Evolutionary conservation across 441 rosid genomes (phyloP).

Genomic region (Pelargonium exstipulatum): DNA sequence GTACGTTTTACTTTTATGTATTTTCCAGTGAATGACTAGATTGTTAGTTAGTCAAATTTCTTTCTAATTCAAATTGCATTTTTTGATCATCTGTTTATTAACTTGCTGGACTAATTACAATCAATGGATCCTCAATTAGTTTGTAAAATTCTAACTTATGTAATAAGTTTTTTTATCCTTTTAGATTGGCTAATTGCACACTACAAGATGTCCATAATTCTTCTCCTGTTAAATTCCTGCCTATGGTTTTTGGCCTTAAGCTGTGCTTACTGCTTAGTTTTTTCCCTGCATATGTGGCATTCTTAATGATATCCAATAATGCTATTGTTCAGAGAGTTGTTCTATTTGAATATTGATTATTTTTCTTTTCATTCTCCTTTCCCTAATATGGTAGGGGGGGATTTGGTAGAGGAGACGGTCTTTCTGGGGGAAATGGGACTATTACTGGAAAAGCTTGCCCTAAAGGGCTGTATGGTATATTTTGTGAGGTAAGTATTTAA

Average conservation of each 20-base stretch:
- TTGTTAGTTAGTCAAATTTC: background rate
- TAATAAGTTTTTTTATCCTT: background rate
- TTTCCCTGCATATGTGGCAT: background rate
- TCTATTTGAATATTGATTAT: constrained; percentile 21
- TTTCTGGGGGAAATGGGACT: constrained; percentile 66
- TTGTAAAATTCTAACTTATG: background rate
- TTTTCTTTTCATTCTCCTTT: background rate
- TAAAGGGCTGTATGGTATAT: constrained; percentile 74
- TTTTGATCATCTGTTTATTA: background rate
- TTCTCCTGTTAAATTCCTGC: constrained; percentile 3
- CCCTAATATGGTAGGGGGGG: constrained; percentile 60
- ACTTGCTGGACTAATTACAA: background rate
- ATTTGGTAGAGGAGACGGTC: constrained; percentile 53
- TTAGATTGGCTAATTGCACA: background rate
- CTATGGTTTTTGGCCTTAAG: constrained; percentile 3
- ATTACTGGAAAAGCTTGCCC: constrained; percentile 89
- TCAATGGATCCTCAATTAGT: background rate
- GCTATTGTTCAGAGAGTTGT: constrained; percentile 9
- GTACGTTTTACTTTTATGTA: background rate
- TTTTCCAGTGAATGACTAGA: background rate
- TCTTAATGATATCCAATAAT: constrained; percentile 5
- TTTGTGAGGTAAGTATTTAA: constrained; percentile 56
- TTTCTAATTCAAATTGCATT: background rate
- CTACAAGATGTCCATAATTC: background rate
- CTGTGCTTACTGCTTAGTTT: constrained; percentile 10